Base-by-base conservation (phyloP, 2,329 filamentous ascomycete species). In the Verticillium klebahnii region DNA sequence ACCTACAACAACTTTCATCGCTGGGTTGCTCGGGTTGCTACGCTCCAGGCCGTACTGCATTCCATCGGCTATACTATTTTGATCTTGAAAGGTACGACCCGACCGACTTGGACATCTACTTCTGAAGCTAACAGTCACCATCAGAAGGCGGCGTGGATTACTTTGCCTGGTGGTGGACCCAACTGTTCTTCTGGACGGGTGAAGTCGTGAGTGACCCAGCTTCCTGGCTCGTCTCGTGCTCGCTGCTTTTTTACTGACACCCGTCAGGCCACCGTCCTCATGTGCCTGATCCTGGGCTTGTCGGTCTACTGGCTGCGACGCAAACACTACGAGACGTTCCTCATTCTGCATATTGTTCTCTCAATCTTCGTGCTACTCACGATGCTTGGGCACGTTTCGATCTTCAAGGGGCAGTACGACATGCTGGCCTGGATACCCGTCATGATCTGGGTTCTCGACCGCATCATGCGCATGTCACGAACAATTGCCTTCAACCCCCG, bases 1-100 rank as follows among this genome's bases (percentile, higher is more conserved):
- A 86, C 85, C 0, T 90, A 86, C 68, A 90, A 85, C 66, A 80
- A 85, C 50, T 89, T 90, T 59, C 89, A 91, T 71, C 83, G 88
- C 0, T 87, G 86, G 79, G 78, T 88, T 3, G 88, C 89, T 0
- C 78, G 88, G 19, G 78, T 89, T 2, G 80, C 86, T 6, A 87
- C 87, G 0, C 61, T 86, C 0, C 81, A 89, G 65, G 88, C 86
- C 1, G 77, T 89, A 1, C 70, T 87, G 0, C 89, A 91, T 67
- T 88, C 86, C 0, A 62, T 88, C 1, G 81, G 82, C 0, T 91
- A 89, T 63, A 80, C 83, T 0, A 63, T 82, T 1, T 71, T 82
- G 29, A 74, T 82, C 1, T 69, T 75, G 2, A 62, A 69, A 19
- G 70, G 77, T 77, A 61, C n/a, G 70, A 62, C 1, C 1, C 2